A percentile compares a stretch with the other conserved stretches of the same genome.
phyloP scores from a whole-genome alignment of 441 rosid genomes.

The Populus trichocarpa region DNA sequence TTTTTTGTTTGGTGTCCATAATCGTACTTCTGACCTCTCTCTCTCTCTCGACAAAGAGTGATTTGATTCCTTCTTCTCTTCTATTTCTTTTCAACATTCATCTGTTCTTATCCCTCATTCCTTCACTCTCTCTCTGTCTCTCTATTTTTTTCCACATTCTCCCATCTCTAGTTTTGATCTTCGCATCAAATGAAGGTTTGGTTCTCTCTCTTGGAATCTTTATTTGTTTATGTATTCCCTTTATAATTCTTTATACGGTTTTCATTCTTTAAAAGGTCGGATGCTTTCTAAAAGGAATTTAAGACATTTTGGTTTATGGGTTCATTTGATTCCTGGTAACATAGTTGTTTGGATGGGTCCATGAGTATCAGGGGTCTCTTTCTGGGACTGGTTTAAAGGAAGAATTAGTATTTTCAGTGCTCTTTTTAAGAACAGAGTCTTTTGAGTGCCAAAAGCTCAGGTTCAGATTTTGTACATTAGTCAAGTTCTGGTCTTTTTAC shows the following conservation, averaged over 20 bases:
- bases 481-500: background rate
- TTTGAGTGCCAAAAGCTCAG: background rate
- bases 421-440: background rate
- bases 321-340: background rate
- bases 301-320: conserved; percentile 9
- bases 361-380: background rate
- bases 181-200: conserved; percentile 50
- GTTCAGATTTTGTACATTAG: background rate
- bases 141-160: conserved; percentile 6
- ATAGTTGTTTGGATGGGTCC: background rate
- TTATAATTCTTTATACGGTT: conserved; percentile 11
- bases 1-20: background rate
- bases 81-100: background rate
- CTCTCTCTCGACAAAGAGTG: conserved; percentile 8
- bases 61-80: conserved; percentile 29
- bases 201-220: conserved; percentile 17
- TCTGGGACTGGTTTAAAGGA: background rate
- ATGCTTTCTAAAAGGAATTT: background rate
- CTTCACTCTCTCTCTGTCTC: conserved; percentile 1
- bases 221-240: background rate
- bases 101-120: background rate
- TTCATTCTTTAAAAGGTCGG: conserved; percentile 1
- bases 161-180: conserved; percentile 25
- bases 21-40: conserved; percentile 2
- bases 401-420: background rate